Conservation (phyloP, 2,329 filamentous ascomycete genomes). For the Botrytis aclada region DNA sequence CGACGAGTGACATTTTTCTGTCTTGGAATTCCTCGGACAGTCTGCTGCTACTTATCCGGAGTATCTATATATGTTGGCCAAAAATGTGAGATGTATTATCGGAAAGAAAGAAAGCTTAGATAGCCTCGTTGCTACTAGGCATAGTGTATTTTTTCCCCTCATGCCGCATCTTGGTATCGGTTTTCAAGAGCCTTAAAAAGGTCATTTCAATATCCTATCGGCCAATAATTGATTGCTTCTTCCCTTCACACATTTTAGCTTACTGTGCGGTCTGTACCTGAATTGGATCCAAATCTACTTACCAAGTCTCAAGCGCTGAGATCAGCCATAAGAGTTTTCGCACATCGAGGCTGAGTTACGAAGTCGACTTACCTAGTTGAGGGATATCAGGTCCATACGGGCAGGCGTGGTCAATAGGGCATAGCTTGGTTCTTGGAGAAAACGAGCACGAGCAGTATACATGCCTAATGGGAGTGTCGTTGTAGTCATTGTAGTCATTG, state of each 20-base stretch:
- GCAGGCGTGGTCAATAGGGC: not conserved
- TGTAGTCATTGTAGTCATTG: not conserved
- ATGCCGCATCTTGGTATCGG: not conserved
- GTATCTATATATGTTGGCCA: not conserved
- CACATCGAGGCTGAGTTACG: constrained; percentile 6
- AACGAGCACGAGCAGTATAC: not conserved
- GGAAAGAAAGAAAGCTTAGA: not conserved
- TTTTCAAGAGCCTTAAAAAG: not conserved
- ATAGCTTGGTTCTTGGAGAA: not conserved
- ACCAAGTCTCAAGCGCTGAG: constrained; percentile 11
- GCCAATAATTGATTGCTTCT: not conserved
- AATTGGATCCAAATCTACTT: not conserved
- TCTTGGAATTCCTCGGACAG: not conserved
- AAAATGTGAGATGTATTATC: not conserved
- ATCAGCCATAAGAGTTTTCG: not conserved
- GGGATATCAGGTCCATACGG: too few species aligned
- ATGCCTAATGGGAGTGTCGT: not conserved
- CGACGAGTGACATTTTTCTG: not conserved
- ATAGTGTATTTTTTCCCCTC: not conserved
- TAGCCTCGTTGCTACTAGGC: not conserved
- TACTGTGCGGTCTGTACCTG: not conserved
- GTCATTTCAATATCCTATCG: not conserved
- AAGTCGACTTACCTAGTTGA: not conserved
- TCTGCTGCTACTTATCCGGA: not conserved
- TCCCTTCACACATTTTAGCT: not conserved